Base-by-base conservation (phyloP, 2,329 filamentous ascomycete species). In the Calonectria pteridis region DNA sequence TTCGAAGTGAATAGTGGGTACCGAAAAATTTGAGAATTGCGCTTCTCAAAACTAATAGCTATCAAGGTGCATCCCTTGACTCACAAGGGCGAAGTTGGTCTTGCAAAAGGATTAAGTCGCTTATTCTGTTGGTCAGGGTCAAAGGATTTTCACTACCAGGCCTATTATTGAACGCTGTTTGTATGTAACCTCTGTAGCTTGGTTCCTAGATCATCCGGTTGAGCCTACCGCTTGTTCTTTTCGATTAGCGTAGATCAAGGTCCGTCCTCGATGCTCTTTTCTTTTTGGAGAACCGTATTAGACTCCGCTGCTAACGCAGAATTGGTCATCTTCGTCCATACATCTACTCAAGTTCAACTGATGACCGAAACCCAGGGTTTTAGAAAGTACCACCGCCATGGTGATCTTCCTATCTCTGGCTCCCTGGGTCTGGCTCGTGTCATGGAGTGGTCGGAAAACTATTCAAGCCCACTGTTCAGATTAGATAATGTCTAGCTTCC, bases 271-370 rank as follows among this genome's bases (percentile, higher is more conserved):
- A 80, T 84, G 3, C 72, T 86, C n/a, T 86, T 84, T 64, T 84
- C 84, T 0, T 85, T 85, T 67, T 86, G 85, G 84, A 84, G 84
- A 0, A 83, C 86, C 31, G 76, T 80, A 0, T 68, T 86, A 13
- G 85, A 85, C 67, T 73, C 83, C 1, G 82, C 82, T 0, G 81
- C 79, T 6, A 84, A 85, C 69, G 83, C 84, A 2, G 82, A 82
- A 9, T 84, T 82, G 64, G 84, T 83, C 81, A 81, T 78, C 69
- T 31, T 13, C 37, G 40, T 10, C 67, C 33, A 2, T 3, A 11
- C 4, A 49, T n/a, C 11, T 18, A 14, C 18, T 6, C 13, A 31
- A 18, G 16, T 20, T 18, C 26, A 20, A 5, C 26, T 55, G 20
- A 4, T 55, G 18, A 55, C 18, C 3, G 6, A 33, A 9, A 29